Evolutionary conservation across 139 green algal genomes (phyloP), one percentile per base, ranked within the genome.

Genomic region (Picochlorum sp.): DNA sequence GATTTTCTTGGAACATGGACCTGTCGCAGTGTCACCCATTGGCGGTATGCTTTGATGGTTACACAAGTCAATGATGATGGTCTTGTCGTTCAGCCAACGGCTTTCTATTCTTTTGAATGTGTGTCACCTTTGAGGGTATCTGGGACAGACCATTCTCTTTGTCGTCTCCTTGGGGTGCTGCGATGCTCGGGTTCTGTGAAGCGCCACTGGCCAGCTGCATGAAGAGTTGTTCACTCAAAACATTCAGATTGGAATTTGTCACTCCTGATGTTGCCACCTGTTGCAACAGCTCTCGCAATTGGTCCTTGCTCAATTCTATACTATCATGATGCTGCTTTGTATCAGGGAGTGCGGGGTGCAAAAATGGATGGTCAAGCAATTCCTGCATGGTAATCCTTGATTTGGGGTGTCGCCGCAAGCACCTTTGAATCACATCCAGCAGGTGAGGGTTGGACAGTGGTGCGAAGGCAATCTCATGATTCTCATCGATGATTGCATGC

Each of bases 341-440:
- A 45, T 54, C 26, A 51, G 56, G 14, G 45, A 49, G 2, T 62
- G 47, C 60, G 2, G 88, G 88, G 23, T 87, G 77, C 60, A 97
- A 80, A 74, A 95, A 96, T 16, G 80, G 55, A 65, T 97, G 87
- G 18, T 85, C 73, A 37, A 97, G 71, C 49, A 98, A 79, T 64
- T 95, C 85, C 79, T 85, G 70, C 65, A 97, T 93, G 41, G 81
- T 84, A 63, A 94, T 90, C 57, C 92, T 83, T 1, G 70, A 82
- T 49, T 77, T 71, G 2, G 90, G 80, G 73, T 93, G 80, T 41
- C 89, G 76, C 76, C 92, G 85, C 44, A 98, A 78, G 80, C 92
- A 97, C 54, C 77, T 72, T 24, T 60, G 69, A 49, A 97, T 89
- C 49, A 78, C 73, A 68, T 96, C 84, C 44, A 86, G 58, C 49